Evolutionary conservation across 176 grass and related monocot genomes (phyloP).

Genomic region (Thalia dealbata): DNA sequence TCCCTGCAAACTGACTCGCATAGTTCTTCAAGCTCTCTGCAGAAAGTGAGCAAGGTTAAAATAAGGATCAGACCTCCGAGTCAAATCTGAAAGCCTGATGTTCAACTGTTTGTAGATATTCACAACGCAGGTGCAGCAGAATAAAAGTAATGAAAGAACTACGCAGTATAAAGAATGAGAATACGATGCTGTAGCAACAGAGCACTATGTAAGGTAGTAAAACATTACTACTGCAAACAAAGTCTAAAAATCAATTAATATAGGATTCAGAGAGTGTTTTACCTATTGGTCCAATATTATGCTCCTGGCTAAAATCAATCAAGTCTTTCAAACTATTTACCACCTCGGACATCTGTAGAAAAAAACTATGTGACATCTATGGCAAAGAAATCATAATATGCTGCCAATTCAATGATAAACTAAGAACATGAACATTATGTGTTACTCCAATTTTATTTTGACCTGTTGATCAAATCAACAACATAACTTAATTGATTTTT

Average conservation of each 20-base stretch:
- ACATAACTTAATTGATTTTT: no score
- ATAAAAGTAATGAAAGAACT: neutral
- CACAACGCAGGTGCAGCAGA: neutral
- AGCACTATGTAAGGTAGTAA: neutral
- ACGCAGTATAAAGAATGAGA: neutral
- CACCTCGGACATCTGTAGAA: conserved; percentile 78
- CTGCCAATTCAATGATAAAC: neutral
- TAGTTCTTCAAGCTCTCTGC: conserved; percentile 77
- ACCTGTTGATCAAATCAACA: no score
- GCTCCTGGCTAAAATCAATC: conserved; percentile 71
- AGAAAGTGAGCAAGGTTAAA: conserved; percentile 20
- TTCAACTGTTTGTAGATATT: neutral
- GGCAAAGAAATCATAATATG: neutral
- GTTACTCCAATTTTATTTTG: no score
- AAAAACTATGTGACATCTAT: neutral
- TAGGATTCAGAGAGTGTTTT: neutral
- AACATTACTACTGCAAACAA: neutral
- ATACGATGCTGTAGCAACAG: neutral
- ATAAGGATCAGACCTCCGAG: neutral
- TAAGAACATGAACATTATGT: neutral
- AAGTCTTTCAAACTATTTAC: conserved; percentile 97
- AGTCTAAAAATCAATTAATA: neutral
- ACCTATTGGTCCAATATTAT: conserved; percentile 81
- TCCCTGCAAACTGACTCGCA: conserved; percentile 28
- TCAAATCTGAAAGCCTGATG: neutral